Evolutionary conservation across 1,284 basidiomycete species (phyloP).

Genomic region (Ganoderma lingzhi): DNA sequence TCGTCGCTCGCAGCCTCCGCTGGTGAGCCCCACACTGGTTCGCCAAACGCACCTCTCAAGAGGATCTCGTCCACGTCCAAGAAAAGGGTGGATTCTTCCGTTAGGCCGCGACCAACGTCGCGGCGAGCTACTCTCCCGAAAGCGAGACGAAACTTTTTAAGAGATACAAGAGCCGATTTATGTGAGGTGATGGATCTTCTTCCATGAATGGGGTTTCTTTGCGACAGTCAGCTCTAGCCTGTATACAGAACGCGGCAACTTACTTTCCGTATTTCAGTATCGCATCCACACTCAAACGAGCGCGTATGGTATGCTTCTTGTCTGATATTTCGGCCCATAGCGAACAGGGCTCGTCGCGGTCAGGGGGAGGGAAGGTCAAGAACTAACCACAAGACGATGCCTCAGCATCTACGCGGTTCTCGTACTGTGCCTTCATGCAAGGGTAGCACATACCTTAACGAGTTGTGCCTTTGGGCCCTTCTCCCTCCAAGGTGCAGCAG

Average conservation of each 20-base stretch:
- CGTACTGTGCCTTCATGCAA: not conserved
- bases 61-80: constrained; percentile 55
- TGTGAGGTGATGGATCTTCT: constrained; percentile 41
- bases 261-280: constrained; percentile 44
- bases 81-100: constrained; percentile 47
- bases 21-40: constrained; percentile 56
- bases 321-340: constrained; percentile 59
- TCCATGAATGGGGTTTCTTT: constrained; percentile 26
- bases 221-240: not conserved
- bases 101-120: constrained; percentile 42
- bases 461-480: constrained; percentile 61
- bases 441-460: constrained; percentile 49
- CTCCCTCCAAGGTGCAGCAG: constrained; percentile 41
- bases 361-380: constrained; percentile 40
- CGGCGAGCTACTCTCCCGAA: constrained; percentile 55
- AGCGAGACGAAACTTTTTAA: constrained; percentile 56
- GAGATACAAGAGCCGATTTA: constrained; percentile 43
- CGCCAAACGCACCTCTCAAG: constrained; percentile 49
- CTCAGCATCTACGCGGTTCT: not conserved
- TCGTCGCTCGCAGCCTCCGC: constrained; percentile 48
- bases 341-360: constrained; percentile 40
- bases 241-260: constrained; percentile 16
- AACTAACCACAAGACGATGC: constrained; percentile 35
- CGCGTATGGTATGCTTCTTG: constrained; percentile 46
- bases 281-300: constrained; percentile 50